Conservation (phyloP, 257 asterid species). For the Vinca minor region DNA sequence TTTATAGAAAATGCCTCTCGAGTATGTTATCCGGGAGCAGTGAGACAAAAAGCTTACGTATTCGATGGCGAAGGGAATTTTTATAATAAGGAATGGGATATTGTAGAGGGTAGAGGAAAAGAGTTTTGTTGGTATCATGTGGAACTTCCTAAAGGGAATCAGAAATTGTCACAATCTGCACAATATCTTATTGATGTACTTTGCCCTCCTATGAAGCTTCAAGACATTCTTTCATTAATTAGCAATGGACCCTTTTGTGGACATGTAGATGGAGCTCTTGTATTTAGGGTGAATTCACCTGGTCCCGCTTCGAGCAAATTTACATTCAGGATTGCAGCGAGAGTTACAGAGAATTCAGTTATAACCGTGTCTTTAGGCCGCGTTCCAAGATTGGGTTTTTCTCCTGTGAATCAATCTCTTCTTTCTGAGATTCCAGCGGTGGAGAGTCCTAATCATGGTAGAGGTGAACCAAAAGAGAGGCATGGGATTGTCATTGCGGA, state of each 20-base stretch:
- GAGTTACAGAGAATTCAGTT: constrained; percentile 77
- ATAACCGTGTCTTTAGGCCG: constrained; percentile 92
- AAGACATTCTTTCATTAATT: constrained; percentile 78
- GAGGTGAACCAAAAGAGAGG: constrained; percentile 33
- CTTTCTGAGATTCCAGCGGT: constrained; percentile 78
- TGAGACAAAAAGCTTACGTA: constrained; percentile 67
- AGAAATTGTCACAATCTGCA: constrained; percentile 69
- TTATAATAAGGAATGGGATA: constrained; percentile 87
- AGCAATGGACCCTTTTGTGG: constrained; percentile 95
- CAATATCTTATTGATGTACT: constrained; percentile 77
- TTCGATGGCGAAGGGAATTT: constrained; percentile 87
- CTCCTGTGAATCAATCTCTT: constrained; percentile 52
- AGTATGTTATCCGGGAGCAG: constrained; percentile 41
- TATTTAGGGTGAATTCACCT: constrained; percentile 83
- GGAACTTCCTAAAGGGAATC: constrained; percentile 86
- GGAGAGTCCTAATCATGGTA: constrained; percentile 38
- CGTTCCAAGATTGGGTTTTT: constrained; percentile 85
- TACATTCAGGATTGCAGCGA: constrained; percentile 74
- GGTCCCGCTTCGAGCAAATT: constrained; percentile 85
- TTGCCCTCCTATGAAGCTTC: constrained; percentile 92
- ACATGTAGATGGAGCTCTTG: constrained; percentile 91
- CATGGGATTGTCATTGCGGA: constrained; percentile 69
- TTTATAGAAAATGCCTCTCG: constrained; percentile 16
- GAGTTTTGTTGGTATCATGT: constrained; percentile 99
- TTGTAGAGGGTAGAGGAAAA: constrained; percentile 61